Base-by-base conservation (phyloP, 1,284 basidiomycete genomes). In the Inonotus obliquus region DNA sequence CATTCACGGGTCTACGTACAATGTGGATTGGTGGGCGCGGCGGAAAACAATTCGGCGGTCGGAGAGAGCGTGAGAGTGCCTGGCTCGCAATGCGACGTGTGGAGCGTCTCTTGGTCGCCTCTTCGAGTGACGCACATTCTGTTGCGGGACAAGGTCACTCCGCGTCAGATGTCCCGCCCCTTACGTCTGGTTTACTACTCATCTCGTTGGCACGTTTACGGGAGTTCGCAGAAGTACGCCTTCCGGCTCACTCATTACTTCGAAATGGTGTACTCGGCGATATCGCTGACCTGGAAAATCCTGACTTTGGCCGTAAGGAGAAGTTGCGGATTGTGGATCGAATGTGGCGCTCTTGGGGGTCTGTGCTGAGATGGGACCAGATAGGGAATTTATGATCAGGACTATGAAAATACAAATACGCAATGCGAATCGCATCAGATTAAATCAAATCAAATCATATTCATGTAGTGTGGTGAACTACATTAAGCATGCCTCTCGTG, bases 331-430 rank as follows among this genome's bases (percentile, higher is more conserved):
- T 95, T 4, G 79, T 97, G 4, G 86, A 94, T 65, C 77, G 94
- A 66, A 96, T 97, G 86, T 97, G 94, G 94, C 84, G 89, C 65
- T 88, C 84, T 63, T 97, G 94, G 93, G 85, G 89, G 1, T 73
- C 69, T 11, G 71, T 77, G 29, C 74, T 90, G 5, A 84, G 82
- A 25, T 89, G 87, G 88, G 69, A 71, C 19, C 65, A 67, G 38
- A 63, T 67, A 9, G 73, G 67, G 23, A 51, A 51, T 35, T 41
- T 45, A 48, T 56, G 19, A 35, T 14, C 2, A 21, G 21, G 21
- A 47, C 13, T n/a, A 23, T 23, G n/a, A n/a, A n/a, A n/a, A n/a
- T n/a, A n/a, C n/a, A n/a, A n/a, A n/a, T n/a, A n/a, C n/a, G n/a
- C n/a, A n/a, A n/a, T n/a, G n/a, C n/a, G n/a, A n/a, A n/a, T n/a